Conservation (phyloP, 2,329 filamentous ascomycete species). For the Paradendryphiella salina region DNA sequence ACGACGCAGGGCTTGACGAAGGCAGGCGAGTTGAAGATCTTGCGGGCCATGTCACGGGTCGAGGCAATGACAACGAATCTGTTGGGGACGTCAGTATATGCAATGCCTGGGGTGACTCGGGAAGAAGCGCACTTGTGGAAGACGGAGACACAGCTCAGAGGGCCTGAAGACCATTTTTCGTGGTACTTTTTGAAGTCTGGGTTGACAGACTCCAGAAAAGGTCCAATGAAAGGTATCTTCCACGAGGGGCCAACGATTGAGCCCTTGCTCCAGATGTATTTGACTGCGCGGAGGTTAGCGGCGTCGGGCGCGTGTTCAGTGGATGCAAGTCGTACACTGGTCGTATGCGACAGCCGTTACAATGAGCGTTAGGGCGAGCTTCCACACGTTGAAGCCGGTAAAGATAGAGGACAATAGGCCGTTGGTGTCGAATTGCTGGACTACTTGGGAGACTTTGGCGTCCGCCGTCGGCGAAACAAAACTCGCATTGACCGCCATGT, state of each 20-base stretch:
- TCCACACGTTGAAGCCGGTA: conserved; percentile 38
- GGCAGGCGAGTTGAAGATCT: conserved; percentile 90
- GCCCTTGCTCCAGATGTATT: conserved; percentile 54
- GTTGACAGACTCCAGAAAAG: conserved; percentile 88
- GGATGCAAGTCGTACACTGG: conserved; percentile 67
- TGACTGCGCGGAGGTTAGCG: conserved; percentile 55
- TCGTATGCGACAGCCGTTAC: conserved; percentile 81
- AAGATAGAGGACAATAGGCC: conserved; percentile 40
- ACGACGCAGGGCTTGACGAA: conserved; percentile 97
- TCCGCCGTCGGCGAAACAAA: conserved; percentile 48
- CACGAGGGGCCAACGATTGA: conserved; percentile 52
- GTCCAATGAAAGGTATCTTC: conserved; percentile 69
- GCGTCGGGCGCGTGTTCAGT: neutral
- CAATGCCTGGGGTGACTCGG: neutral
- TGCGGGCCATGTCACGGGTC: conserved; percentile 90
- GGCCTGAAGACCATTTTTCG: conserved; percentile 87
- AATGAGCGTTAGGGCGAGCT: conserved; percentile 61
- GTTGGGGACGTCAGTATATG: conserved; percentile 21
- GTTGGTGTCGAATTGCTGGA: conserved; percentile 36
- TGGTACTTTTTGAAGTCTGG: conserved; percentile 91
- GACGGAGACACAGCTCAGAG: conserved; percentile 94
- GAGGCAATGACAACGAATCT: conserved; percentile 98
- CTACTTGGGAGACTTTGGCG: conserved; percentile 40
- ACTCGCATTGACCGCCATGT: conserved; percentile 45
- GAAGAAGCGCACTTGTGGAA: conserved; percentile 81